A percentile compares a stretch with the other conserved stretches of the same genome.
Conservation (phyloP, 352 stramenopile species). For the Phytopythium vexans region DNA sequence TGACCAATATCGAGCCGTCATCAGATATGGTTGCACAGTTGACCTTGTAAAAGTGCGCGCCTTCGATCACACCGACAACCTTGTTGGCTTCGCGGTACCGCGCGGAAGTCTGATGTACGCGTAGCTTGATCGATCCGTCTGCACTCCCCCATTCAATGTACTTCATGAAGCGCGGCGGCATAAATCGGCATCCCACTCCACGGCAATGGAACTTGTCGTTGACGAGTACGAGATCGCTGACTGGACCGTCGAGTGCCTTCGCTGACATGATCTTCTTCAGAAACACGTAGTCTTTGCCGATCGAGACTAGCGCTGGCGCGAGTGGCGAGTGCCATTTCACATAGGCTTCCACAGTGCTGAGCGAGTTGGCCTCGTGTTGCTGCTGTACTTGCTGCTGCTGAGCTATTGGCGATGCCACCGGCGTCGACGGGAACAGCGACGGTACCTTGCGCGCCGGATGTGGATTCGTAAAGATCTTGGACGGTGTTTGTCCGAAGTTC, state of each 20-base stretch:
- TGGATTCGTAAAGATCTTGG: slow-evolving; percentile 60
- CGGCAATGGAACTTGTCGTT: slow-evolving; percentile 68
- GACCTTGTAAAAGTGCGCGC: slow-evolving; percentile 46
- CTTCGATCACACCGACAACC: slow-evolving; percentile 62
- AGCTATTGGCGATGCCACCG: background rate
- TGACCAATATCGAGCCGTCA: slow-evolving; percentile 57
- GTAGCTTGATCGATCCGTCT: slow-evolving; percentile 62
- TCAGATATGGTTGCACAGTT: slow-evolving; percentile 61
- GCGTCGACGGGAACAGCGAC: slow-evolving; percentile 8
- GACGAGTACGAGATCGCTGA: slow-evolving; percentile 55
- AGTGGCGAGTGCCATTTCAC: slow-evolving; percentile 77
- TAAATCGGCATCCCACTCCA: slow-evolving; percentile 39
- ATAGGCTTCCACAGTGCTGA: slow-evolving; percentile 63
- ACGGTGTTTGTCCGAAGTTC: slow-evolving; percentile 89
- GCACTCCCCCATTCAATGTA: slow-evolving; percentile 61
- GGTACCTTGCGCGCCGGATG: slow-evolving; percentile 68
- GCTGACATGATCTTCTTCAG: slow-evolving; percentile 42
- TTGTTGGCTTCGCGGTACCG: slow-evolving; percentile 63
- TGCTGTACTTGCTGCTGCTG: slow-evolving; percentile 17
- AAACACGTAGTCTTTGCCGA: slow-evolving; percentile 78
- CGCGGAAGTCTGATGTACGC: slow-evolving; percentile 34
- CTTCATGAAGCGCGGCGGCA: slow-evolving; percentile 69
- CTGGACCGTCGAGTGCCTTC: slow-evolving; percentile 32
- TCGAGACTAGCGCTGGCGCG: slow-evolving; percentile 59
- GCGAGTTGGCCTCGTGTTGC: slow-evolving; percentile 52